Conservation (phyloP, 2,329 filamentous ascomycete genomes). For the Colletotrichum sp. region DNA sequence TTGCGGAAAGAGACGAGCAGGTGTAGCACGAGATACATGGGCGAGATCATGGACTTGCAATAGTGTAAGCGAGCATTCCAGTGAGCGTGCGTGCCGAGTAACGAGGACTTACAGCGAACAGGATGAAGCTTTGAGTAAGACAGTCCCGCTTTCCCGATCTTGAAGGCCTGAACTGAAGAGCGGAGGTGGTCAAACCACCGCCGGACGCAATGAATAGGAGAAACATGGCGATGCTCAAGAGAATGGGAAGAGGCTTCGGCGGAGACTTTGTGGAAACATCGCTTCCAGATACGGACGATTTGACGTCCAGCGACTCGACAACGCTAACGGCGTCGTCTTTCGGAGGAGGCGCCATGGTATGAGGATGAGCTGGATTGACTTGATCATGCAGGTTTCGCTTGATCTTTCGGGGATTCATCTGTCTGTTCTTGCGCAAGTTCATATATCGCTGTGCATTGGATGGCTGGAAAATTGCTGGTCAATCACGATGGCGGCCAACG, state of each 20-base stretch:
- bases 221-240: constrained; percentile 9
- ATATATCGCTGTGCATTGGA: neutral
- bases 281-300: constrained; percentile 21
- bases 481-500: neutral
- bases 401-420: neutral
- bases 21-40: constrained; percentile 35
- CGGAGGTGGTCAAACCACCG: constrained; percentile 18
- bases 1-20: constrained; percentile 29
- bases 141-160: constrained; percentile 11
- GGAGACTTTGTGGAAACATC: constrained; percentile 18
- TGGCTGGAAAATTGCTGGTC: neutral
- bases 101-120: constrained; percentile 16
- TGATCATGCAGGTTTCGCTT: neutral
- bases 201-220: constrained; percentile 16
- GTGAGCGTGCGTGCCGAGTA: too few species aligned
- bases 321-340: constrained; percentile 19
- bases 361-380: neutral
- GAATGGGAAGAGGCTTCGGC: constrained; percentile 17
- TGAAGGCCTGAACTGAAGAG: constrained; percentile 18
- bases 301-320: constrained; percentile 21
- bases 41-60: constrained; percentile 30
- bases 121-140: constrained; percentile 22
- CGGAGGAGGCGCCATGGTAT: constrained; percentile 5
- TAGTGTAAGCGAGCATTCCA: neutral
- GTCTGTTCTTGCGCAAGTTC: neutral